These are phyloP conservation scores for Monilinia polystroma DNA, from an alignment of 2,329 filamentous ascomycete species.

Conservation along the genomic window DNA sequence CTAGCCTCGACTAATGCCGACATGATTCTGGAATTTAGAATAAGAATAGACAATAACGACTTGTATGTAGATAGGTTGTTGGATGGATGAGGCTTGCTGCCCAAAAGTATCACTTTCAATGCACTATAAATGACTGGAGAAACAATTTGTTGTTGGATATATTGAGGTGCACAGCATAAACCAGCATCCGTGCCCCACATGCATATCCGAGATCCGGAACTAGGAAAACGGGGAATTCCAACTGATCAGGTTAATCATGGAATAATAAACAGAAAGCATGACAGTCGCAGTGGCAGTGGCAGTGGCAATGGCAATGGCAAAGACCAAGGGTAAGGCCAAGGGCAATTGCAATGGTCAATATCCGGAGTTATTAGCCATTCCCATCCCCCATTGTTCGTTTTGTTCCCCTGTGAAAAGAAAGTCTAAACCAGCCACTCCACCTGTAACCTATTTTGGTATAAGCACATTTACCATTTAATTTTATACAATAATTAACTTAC, in stretches of 20 bases:
- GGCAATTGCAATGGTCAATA: background rate
- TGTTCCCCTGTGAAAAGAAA: conserved; percentile 26
- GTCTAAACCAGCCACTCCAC: conserved; percentile 28
- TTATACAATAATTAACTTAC: conserved; percentile 23
- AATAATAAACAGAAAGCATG: background rate
- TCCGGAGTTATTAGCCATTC: conserved; percentile 4
- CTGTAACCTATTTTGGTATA: conserved; percentile 27
- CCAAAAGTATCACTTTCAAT: conserved; percentile 1
- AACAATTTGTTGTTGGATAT: conserved; percentile 6
- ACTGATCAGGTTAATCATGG: background rate
- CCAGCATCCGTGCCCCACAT: conserved; percentile 13
- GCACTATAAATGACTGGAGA: conserved; percentile 16
- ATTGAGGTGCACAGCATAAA: conserved; percentile 2
- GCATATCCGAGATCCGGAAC: conserved; percentile 21
- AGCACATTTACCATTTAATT: conserved; percentile 5
- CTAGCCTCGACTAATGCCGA: conserved; percentile 6
- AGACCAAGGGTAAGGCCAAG: too few relatives aligned
- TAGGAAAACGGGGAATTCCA: conserved; percentile 1
- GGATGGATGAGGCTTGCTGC: background rate
- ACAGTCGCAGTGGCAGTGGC: background rate
- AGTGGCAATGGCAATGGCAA: too few relatives aligned
- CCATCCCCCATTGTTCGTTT: conserved; percentile 25
- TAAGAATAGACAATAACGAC: background rate
- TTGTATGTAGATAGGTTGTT: background rate
- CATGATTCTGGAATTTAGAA: conserved; percentile 2